phyloP scores from a whole-genome alignment of 1,139 yeast genomes.

The Debaryomyces coudertii region DNA sequence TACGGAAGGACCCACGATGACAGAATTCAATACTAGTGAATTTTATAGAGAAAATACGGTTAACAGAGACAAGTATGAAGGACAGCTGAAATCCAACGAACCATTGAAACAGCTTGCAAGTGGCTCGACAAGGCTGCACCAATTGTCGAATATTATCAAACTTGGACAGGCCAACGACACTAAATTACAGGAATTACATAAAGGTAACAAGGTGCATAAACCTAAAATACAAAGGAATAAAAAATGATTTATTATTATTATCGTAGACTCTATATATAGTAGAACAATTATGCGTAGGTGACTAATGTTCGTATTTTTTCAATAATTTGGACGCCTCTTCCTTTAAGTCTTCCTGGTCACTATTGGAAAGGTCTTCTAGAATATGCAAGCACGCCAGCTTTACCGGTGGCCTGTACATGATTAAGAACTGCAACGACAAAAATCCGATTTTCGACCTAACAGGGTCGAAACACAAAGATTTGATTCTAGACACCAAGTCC shows the following conservation, averaged over 20 bases:
- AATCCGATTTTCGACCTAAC: slow-evolving; percentile 79
- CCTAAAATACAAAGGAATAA: slow-evolving; percentile 3
- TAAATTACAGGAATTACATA: slow-evolving; percentile 1
- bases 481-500: slow-evolving; percentile 62
- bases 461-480: slow-evolving; percentile 84
- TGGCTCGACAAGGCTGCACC: slow-evolving; percentile 1
- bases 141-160: slow-evolving; percentile 5
- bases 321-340: slow-evolving; percentile 58
- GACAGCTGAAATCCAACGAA: slow-evolving; percentile 6
- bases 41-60: slow-evolving; percentile 6
- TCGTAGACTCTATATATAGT: slow-evolving; percentile 4
- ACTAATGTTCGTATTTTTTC: slow-evolving; percentile 39
- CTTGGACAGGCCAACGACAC: slow-evolving; percentile 8
- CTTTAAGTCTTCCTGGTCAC: slow-evolving; percentile 56
- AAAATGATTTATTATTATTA: slow-evolving; percentile 1
- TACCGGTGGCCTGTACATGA: slow-evolving; percentile 90
- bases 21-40: slow-evolving; percentile 2
- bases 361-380: slow-evolving; percentile 56
- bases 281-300: not conserved
- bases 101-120: slow-evolving; percentile 8
- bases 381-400: slow-evolving; percentile 66
- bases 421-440: slow-evolving; percentile 75
- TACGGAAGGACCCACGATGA: not conserved
- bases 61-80: not conserved
- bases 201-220: slow-evolving; percentile 3